Conservation (phyloP, 345 rosid genomes). For the Sapria himalayana region DNA sequence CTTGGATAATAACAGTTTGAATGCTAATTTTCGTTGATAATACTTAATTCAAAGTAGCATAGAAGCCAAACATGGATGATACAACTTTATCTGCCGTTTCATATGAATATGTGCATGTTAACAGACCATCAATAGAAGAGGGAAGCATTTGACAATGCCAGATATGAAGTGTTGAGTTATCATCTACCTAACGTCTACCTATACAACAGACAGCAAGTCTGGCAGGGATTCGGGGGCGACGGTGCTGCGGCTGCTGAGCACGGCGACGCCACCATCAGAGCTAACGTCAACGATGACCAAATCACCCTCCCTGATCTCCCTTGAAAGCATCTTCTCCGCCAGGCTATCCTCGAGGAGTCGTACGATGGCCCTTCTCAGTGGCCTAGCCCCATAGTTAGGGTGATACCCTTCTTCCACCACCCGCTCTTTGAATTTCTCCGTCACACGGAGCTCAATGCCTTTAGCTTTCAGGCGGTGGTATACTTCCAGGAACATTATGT, state of each 20-base stretch:
- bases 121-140: too few relatives aligned
- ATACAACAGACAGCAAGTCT: constrained; percentile 28
- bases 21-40: too few relatives aligned
- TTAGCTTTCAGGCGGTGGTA: constrained; percentile 46
- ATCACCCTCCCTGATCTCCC: constrained; percentile 87
- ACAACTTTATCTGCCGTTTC: too few relatives aligned
- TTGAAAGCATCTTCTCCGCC: constrained; percentile 97
- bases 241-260: constrained; percentile 59
- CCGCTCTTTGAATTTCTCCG: constrained; percentile 71
- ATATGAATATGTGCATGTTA: too few relatives aligned
- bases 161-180: too few relatives aligned
- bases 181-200: too few relatives aligned
- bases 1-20: too few relatives aligned
- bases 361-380: constrained; percentile 88
- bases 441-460: constrained; percentile 87
- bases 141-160: too few relatives aligned
- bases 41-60: too few relatives aligned
- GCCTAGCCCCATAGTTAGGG: constrained; percentile 95
- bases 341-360: constrained; percentile 84
- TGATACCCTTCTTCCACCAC: constrained; percentile 93
- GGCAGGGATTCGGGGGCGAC: constrained; percentile 40
- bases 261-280: constrained; percentile 60
- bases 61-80: too few relatives aligned
- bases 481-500: constrained; percentile 89
- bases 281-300: constrained; percentile 81